phyloP scores from a whole-genome alignment of 75 land plant species.

The Sequoia sempervirens region DNA sequence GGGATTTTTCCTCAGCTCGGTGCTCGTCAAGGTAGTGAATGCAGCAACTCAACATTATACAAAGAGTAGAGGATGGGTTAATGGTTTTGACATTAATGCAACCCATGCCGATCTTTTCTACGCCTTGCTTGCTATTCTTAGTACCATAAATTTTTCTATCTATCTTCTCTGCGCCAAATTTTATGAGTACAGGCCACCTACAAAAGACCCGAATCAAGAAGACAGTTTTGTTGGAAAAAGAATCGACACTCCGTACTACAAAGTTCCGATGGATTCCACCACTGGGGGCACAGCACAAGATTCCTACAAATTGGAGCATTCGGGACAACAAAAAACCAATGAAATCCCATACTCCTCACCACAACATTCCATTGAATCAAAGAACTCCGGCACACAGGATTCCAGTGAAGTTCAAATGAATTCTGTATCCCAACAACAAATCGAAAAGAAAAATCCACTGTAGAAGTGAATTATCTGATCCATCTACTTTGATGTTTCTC shows the following conservation, averaged over 20 bases:
- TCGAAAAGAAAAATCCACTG: background rate
- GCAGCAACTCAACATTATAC: conserved; percentile 21
- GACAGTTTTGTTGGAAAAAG: background rate
- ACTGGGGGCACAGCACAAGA: too few species aligned
- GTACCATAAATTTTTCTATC: conserved; percentile 44
- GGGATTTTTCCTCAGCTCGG: conserved; percentile 29
- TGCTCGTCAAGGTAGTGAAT: conserved; percentile 28
- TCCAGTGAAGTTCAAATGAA: background rate
- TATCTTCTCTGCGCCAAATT: conserved; percentile 56
- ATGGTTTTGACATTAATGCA: conserved; percentile 46
- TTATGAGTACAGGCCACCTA: conserved; percentile 61
- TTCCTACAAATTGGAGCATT: too few species aligned
- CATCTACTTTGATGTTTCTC: too few species aligned
- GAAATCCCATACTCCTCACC: background rate
- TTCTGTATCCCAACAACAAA: background rate
- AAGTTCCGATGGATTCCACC: too few species aligned
- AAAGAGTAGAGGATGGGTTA: conserved; percentile 53
- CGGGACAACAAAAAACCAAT: too few species aligned
- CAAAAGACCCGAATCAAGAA: background rate
- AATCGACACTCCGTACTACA: background rate
- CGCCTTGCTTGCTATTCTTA: conserved; percentile 67
- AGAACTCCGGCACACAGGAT: background rate
- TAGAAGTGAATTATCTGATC: background rate
- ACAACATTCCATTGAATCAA: background rate
- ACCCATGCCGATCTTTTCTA: conserved; percentile 72